These are phyloP conservation scores for Ogataea salicorniae DNA, from an alignment of 805 yeast genomes.

Conservation along the genomic window DNA sequence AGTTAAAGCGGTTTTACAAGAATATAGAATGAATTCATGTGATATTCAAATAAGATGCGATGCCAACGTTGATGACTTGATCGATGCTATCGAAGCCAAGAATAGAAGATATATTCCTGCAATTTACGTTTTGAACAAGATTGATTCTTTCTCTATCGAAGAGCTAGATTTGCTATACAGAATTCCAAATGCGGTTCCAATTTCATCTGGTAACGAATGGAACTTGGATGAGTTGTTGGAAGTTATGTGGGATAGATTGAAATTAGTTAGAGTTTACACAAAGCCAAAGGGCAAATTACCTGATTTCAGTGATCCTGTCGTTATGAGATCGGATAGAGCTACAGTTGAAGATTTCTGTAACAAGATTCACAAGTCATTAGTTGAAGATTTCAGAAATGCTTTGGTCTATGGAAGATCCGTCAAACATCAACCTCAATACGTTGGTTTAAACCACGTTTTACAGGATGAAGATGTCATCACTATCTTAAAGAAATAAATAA, in stretches of 20 bases:
- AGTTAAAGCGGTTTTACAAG: conserved; percentile 92
- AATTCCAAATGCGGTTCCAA: conserved; percentile 96
- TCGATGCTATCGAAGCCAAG: conserved; percentile 87
- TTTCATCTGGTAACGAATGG: conserved; percentile 95
- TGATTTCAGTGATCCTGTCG: conserved; percentile 93
- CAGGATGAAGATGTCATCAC: conserved; percentile 98
- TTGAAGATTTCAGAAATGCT: conserved; percentile 90
- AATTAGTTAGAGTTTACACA: conserved; percentile 91
- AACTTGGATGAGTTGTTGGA: conserved; percentile 91
- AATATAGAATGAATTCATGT: conserved; percentile 91
- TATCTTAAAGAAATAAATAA: conserved; percentile 60
- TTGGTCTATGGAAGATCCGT: conserved; percentile 91
- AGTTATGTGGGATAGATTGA: conserved; percentile 90
- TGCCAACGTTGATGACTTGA: conserved; percentile 94
- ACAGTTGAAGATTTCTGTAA: conserved; percentile 95
- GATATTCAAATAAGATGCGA: conserved; percentile 96
- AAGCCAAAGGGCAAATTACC: conserved; percentile 95
- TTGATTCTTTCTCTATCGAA: conserved; percentile 90
- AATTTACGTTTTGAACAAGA: conserved; percentile 88
- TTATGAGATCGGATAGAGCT: conserved; percentile 73
- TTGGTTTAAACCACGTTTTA: conserved; percentile 76
- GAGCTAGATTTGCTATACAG: conserved; percentile 86
- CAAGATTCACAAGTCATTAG: conserved; percentile 89
- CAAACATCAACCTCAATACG: conserved; percentile 96
- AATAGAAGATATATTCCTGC: conserved; percentile 95